Base-by-base conservation (phyloP, 352 stramenopile genomes). In the Globisporangium alternatum region DNA sequence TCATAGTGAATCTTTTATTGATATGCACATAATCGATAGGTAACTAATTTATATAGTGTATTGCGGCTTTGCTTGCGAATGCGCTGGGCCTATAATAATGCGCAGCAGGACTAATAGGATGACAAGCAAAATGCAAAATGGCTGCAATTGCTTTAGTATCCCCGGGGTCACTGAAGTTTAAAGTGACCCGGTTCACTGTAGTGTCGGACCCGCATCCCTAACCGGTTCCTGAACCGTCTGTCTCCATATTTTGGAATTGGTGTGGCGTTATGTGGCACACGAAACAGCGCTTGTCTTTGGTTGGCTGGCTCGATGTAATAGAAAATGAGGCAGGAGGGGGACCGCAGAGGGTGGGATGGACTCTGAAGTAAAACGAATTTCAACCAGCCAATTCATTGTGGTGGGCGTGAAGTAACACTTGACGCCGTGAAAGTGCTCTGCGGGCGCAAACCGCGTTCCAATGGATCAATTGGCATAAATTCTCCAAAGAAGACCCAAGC, bases 401-500 rank as follows among this genome's bases (percentile, higher is more conserved):
- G 31, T 15, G 62, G 48, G 45, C 10, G 47, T 86, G 69, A 88
- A 85, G 81, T 90, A 84, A 69, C 61, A 63, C 56, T 52, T 22
- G n/a, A 25, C 22, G 17, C 22, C 17, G 19, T 30, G 69, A 67
- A 68, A 62, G 60, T 41, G 30, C 54, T 39, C 57, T 63, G 56
- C 55, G 66, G 62, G 71, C 62, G 39, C 28, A 65, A 72, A 74
- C 65, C 48, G 48, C 58, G n/a, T 60, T 75, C 52, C 60, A 77
- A 54, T 70, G 70, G 77, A 72, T 89, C 75, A 88, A 83, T 89
- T 87, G 78, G 80, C 80, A 88, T 90, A 87, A 86, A 90, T 85
- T 90, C 83, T 92, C 83, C 83, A 80, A 85, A 93, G 81, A 90
- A 91, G 80, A 90, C 83, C 78, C 54, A 88, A 83, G 81, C 80